Evolutionary conservation across 176 grass and related monocot genomes (phyloP).

Genomic region (Ampelocalamus luodianensis): DNA sequence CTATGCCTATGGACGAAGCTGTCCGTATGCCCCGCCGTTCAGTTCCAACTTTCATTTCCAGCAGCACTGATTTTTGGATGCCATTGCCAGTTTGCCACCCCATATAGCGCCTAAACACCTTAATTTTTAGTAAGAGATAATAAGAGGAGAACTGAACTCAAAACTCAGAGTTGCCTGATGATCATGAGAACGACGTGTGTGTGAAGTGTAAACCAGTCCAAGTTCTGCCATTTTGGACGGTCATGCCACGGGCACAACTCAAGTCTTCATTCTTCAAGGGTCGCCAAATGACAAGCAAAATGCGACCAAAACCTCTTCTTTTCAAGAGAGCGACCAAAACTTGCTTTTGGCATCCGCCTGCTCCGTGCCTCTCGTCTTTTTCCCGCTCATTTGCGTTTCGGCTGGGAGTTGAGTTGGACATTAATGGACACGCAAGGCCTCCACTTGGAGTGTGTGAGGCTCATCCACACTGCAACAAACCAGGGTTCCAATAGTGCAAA

Average conservation of each 20-base stretch:
- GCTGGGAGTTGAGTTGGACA: constrained; percentile 18
- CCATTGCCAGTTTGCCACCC: neutral
- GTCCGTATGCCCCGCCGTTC: constrained; percentile 32
- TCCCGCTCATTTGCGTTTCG: constrained; percentile 47
- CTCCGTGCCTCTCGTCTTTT: neutral
- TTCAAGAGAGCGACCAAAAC: neutral
- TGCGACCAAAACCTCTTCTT: constrained; percentile 24
- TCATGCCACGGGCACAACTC: constrained; percentile 42
- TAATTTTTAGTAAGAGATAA: neutral
- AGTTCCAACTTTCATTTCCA: constrained; percentile 14
- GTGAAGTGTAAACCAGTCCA: constrained; percentile 24
- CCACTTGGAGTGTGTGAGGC: constrained; percentile 34
- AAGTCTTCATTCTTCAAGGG: neutral
- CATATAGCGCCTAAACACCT: neutral
- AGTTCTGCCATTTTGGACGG: constrained; percentile 38
- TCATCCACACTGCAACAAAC: neutral
- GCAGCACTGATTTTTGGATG: neutral
- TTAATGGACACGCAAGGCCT: constrained; percentile 50
- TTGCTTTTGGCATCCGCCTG: neutral
- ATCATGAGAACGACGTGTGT: constrained; percentile 16
- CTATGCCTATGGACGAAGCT: constrained; percentile 31
- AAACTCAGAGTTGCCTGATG: neutral
- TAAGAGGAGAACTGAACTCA: neutral
- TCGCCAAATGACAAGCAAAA: constrained; percentile 24
- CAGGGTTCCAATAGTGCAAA: neutral